These are phyloP conservation scores for Nemania diffusa DNA, from an alignment of 2,329 filamentous ascomycete genomes.

Conservation along the genomic window DNA sequence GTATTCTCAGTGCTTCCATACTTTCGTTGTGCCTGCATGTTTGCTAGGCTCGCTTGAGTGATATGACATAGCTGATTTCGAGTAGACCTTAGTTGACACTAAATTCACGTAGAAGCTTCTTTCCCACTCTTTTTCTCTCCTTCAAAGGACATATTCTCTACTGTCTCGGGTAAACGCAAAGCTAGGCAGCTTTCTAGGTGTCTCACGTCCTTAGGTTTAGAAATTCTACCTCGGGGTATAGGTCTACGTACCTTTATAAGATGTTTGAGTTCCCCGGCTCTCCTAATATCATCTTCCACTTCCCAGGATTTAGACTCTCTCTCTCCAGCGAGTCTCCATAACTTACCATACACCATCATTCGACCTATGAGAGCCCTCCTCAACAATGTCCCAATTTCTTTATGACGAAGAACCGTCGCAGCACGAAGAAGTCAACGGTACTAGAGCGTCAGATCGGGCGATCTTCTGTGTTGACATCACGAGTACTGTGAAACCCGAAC, in stretches of 20 bases:
- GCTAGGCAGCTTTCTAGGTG: background rate
- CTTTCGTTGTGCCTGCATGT: too few species aligned
- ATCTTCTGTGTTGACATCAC: background rate
- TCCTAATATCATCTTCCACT: background rate
- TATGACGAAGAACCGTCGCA: background rate
- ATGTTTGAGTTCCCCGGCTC: background rate
- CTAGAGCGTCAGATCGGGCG: background rate
- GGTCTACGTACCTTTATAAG: background rate
- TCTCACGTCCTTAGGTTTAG: background rate
- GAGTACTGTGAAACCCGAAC: background rate
- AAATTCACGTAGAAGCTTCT: background rate
- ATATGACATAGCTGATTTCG: too few species aligned
- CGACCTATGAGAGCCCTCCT: background rate
- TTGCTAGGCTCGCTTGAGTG: too few species aligned
- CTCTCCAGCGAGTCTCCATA: background rate
- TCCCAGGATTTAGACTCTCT: background rate
- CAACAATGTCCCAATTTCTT: constrained; percentile 3
- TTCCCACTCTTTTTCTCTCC: background rate
- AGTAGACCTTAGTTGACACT: background rate
- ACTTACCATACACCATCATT: background rate
- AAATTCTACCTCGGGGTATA: background rate
- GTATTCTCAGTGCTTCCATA: background rate
- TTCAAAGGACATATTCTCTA: constrained; percentile 3
- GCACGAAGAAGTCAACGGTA: background rate
- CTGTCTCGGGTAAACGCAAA: background rate